phyloP scores from a whole-genome alignment of 2,329 filamentous ascomycete species.

The Penicillium sp. region DNA sequence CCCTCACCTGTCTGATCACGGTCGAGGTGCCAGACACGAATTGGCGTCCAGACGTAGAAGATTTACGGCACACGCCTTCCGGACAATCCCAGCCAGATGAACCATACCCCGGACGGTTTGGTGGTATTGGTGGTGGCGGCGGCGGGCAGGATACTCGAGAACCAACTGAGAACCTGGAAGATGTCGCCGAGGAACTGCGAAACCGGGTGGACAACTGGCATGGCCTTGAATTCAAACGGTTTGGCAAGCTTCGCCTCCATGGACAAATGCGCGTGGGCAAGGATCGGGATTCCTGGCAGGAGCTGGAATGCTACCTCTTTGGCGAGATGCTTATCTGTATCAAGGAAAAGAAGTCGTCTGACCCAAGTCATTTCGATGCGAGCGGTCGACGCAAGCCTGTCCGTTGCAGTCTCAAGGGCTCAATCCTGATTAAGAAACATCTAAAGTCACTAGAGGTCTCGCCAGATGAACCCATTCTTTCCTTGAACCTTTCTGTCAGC shows the following conservation, averaged over 20 bases:
- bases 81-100: constrained; percentile 51
- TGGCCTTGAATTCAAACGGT: constrained; percentile 85
- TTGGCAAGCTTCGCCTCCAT: constrained; percentile 87
- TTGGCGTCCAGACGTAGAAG: constrained; percentile 82
- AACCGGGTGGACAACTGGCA: constrained; percentile 98
- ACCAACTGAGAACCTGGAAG: constrained; percentile 71
- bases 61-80: constrained; percentile 59
- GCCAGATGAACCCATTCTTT: constrained; percentile 77
- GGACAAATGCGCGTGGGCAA: constrained; percentile 92
- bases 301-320: constrained; percentile 94
- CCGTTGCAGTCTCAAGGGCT: constrained; percentile 89
- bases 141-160: constrained; percentile 58
- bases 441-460: constrained; percentile 79
- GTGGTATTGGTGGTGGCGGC: constrained; percentile 38
- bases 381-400: constrained; percentile 61
- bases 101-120: constrained; percentile 53
- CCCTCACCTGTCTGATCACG: constrained; percentile 87
- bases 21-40: constrained; percentile 91
- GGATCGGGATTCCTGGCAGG: constrained; percentile 95
- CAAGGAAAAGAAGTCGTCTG: constrained; percentile 81
- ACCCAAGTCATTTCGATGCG: constrained; percentile 62
- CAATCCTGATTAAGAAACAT: constrained; percentile 97
- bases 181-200: constrained; percentile 81
- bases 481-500: constrained; percentile 82
- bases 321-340: constrained; percentile 99